Evolutionary conservation across 2,329 filamentous ascomycete genomes (phyloP).

Genomic region (Claviceps maximensis): DNA sequence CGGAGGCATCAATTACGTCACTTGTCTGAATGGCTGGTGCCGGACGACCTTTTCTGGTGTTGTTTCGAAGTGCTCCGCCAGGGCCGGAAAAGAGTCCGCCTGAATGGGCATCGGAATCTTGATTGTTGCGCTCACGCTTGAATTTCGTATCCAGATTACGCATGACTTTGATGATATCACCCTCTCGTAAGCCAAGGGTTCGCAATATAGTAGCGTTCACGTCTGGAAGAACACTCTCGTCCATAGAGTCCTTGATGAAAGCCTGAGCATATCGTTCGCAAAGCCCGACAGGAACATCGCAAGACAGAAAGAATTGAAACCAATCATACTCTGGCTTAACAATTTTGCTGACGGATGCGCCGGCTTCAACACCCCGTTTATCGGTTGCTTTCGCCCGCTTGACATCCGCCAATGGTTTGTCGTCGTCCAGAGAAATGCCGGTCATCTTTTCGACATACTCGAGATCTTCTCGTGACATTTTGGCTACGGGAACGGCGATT

Average conservation of each 20-base stretch:
- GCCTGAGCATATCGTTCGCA: conserved; percentile 90
- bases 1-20: conserved; percentile 77
- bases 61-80: conserved; percentile 82
- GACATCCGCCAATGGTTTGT: conserved; percentile 83
- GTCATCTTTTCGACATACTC: conserved; percentile 86
- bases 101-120: conserved; percentile 44
- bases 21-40: conserved; percentile 75
- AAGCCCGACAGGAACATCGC: conserved; percentile 80
- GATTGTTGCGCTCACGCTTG: conserved; percentile 42
- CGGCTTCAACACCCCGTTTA: conserved; percentile 27
- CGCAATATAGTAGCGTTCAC: conserved; percentile 73
- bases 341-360: conserved; percentile 47
- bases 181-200: conserved; percentile 85
- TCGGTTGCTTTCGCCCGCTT: conserved; percentile 36
- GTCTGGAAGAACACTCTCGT: conserved; percentile 81
- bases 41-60: conserved; percentile 83
- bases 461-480: conserved; percentile 91
- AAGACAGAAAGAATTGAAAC: conserved; percentile 96
- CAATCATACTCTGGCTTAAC: conserved; percentile 78
- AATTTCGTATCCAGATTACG: conserved; percentile 74
- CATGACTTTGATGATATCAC: conserved; percentile 93
- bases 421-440: conserved; percentile 83
- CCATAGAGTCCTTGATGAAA: conserved; percentile 87
- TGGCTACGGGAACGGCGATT: conserved; percentile 86
- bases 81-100: conserved; percentile 81